phyloP scores from a whole-genome alignment of 495 filamentous ascomycete species.

The Neurospora sp. region DNA sequence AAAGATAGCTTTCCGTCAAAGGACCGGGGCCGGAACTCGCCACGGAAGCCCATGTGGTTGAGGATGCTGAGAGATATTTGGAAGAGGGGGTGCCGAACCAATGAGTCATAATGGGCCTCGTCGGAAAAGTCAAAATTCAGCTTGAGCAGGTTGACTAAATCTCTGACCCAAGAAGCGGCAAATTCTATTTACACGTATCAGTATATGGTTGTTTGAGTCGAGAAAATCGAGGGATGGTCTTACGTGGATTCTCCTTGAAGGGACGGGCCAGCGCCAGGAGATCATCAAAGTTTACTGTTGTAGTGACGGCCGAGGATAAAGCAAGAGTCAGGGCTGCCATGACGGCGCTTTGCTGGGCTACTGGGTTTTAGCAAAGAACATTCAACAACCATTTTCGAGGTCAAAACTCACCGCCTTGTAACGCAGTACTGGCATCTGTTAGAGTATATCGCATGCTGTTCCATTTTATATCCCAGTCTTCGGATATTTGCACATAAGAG shows the following conservation, averaged over 20 bases:
- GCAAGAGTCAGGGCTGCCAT: constrained; percentile 29
- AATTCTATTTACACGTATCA: constrained; percentile 32
- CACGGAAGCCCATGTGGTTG: constrained; percentile 55
- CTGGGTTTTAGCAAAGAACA: background rate
- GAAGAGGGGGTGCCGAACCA: constrained; percentile 57
- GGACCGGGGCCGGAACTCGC: constrained; percentile 45
- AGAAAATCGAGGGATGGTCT: background rate
- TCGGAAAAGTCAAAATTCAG: constrained; percentile 60
- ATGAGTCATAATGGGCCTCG: constrained; percentile 55
- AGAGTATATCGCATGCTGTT: constrained; percentile 47
- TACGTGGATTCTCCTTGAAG: constrained; percentile 30
- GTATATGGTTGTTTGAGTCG: constrained; percentile 6
- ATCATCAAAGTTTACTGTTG: constrained; percentile 59
- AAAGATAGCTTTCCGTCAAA: constrained; percentile 63
- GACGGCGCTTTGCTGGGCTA: constrained; percentile 30
- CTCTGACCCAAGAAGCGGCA: constrained; percentile 42
- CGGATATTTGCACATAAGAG: constrained; percentile 51
- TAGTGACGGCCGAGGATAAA: constrained; percentile 36
- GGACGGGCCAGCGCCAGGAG: constrained; percentile 55
- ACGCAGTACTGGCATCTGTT: constrained; percentile 26
- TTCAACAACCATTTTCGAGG: background rate
- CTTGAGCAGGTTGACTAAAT: constrained; percentile 55
- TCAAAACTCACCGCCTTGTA: constrained; percentile 31
- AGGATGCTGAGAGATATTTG: constrained; percentile 61
- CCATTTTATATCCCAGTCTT: constrained; percentile 55